Conservation (phyloP, 2,329 filamentous ascomycete species). For the Tolypocladium nubicola region DNA sequence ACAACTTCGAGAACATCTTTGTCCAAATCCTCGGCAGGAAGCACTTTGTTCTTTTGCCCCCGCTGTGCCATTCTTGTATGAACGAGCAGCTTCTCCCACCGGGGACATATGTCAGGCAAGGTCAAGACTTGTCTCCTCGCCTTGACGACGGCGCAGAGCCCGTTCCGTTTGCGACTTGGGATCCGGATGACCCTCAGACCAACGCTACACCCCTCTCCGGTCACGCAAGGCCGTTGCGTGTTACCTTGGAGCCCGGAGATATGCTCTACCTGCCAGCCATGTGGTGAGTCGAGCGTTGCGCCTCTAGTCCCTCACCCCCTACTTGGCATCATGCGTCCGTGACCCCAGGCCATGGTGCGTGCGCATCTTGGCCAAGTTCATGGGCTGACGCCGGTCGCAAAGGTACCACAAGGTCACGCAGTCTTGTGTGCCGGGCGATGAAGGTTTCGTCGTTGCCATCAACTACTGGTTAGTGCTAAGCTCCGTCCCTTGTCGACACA, state of each 20-base stretch:
- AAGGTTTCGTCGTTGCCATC: constrained; percentile 66
- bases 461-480: constrained; percentile 60
- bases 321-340: background rate
- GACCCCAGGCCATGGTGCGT: background rate
- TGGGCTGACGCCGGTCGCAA: background rate
- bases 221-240: constrained; percentile 49
- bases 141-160: constrained; percentile 21
- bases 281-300: constrained; percentile 43
- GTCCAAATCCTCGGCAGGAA: constrained; percentile 65
- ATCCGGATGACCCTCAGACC: constrained; percentile 48
- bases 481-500: background rate
- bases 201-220: constrained; percentile 47
- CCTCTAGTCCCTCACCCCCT: background rate
- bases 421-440: constrained; percentile 52
- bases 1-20: constrained; percentile 81
- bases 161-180: constrained; percentile 65
- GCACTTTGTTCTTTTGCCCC: constrained; percentile 66
- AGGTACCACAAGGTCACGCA: constrained; percentile 77
- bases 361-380: background rate
- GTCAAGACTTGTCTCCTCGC: constrained; percentile 15
- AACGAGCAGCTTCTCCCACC: constrained; percentile 48
- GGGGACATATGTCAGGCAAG: constrained; percentile 44
- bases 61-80: constrained; percentile 57
- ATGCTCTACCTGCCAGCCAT: constrained; percentile 75
- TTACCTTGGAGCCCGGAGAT: constrained; percentile 62